These are phyloP conservation scores for Fraxinus cuspidata DNA, from an alignment of 257 asterid genomes.

Conservation along the genomic window DNA sequence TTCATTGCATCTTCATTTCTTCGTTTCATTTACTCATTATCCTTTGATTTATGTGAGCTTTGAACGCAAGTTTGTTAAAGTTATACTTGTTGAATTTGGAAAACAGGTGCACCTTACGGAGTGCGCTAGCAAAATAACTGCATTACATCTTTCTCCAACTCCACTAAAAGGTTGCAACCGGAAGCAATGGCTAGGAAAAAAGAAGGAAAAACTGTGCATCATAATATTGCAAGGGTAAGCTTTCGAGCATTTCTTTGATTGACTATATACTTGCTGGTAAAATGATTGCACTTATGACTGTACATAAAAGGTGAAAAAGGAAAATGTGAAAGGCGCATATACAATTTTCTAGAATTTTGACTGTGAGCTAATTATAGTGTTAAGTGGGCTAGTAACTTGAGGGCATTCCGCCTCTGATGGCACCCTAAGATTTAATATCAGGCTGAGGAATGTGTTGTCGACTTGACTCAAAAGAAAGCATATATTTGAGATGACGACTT, in stretches of 20 bases:
- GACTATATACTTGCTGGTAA: background rate
- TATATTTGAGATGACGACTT: no score
- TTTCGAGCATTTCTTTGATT: background rate
- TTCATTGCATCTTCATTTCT: constrained; percentile 11
- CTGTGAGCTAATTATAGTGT: no score
- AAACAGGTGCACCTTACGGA: constrained; percentile 11
- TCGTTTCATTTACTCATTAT: constrained; percentile 21
- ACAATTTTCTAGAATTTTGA: background rate
- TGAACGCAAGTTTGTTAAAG: background rate
- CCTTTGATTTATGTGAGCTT: constrained; percentile 6
- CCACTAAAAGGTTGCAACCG: constrained; percentile 2
- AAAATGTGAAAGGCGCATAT: background rate
- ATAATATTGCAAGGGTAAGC: background rate
- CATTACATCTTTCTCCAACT: constrained; percentile 20
- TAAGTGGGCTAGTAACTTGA: no score
- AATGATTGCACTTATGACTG: background rate
- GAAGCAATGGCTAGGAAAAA: background rate
- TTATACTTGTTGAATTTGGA: constrained; percentile 10
- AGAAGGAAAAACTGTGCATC: background rate
- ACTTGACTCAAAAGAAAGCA: no score
- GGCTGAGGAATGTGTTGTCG: no score
- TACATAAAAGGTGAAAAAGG: background rate
- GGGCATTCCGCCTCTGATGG: no score
- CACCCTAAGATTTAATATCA: no score
- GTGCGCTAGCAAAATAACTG: background rate